phyloP scores from a whole-genome alignment of 2,329 filamentous ascomycete genomes.

The Arthrobotrys iridis region DNA sequence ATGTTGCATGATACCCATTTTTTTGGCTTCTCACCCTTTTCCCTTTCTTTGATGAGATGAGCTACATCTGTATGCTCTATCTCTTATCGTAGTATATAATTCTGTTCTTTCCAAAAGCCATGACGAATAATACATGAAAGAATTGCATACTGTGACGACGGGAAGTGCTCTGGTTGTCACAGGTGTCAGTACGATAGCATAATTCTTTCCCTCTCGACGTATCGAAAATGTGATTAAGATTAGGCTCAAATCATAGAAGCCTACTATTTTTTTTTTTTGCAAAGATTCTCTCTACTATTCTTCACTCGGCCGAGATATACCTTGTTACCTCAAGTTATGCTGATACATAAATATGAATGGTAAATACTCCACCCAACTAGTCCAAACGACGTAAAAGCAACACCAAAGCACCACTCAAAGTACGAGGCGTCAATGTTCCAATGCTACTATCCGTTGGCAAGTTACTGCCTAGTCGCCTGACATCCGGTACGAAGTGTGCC shows the following conservation, averaged over 20 bases:
- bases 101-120: slow-evolving; percentile 40
- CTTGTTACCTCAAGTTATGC: not conserved
- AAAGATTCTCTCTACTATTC: not conserved
- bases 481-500: too few species aligned
- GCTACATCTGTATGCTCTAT: slow-evolving; percentile 4
- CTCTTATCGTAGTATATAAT: slow-evolving; percentile 52
- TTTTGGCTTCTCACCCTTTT: not conserved
- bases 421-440: slow-evolving; percentile 7
- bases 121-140: slow-evolving; percentile 47
- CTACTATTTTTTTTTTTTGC: not conserved
- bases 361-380: not conserved
- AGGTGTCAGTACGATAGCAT: slow-evolving; percentile 36
- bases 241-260: too few species aligned
- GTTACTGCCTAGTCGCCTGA: not conserved
- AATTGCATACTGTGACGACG: slow-evolving; percentile 45
- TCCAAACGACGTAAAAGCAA: too few species aligned
- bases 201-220: not conserved
- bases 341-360: not conserved
- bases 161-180: slow-evolving; percentile 54
- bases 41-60: slow-evolving; percentile 1
- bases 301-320: not conserved
- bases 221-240: slow-evolving; percentile 8
- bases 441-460: slow-evolving; percentile 11
- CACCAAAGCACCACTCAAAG: not conserved
- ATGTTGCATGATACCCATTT: slow-evolving; percentile 39